phyloP scores from a whole-genome alignment of 768 basidiomycete genomes.

The Boletus sp. region DNA sequence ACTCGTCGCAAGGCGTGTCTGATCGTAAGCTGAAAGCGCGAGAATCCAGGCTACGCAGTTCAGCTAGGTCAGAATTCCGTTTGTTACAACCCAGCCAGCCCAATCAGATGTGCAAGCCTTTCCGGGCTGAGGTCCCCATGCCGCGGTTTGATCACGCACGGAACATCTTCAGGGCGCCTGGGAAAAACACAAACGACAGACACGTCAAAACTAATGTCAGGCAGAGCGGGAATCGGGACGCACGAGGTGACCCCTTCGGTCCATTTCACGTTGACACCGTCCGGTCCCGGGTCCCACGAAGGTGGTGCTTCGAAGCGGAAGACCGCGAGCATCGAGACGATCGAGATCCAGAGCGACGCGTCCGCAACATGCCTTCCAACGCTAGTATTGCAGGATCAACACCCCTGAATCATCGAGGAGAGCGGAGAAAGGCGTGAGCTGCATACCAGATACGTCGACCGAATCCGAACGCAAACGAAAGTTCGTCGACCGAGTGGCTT shows the following conservation, averaged over 20 bases:
- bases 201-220: not conserved
- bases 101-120: slow-evolving; percentile 11
- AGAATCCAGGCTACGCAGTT: too few relatives aligned
- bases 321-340: slow-evolving; percentile 21
- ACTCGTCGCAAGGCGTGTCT: too few relatives aligned
- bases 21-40: too few relatives aligned
- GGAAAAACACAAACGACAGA: not conserved
- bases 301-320: slow-evolving; percentile 14
- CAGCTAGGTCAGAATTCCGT: too few relatives aligned
- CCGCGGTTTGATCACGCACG: slow-evolving; percentile 11
- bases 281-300: slow-evolving; percentile 18
- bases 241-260: slow-evolving; percentile 18
- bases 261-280: slow-evolving; percentile 21
- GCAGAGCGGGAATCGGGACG: not conserved
- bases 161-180: slow-evolving; percentile 14
- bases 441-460: slow-evolving; percentile 39
- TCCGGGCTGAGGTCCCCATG: slow-evolving; percentile 4
- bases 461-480: slow-evolving; percentile 33
- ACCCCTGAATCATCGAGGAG: not conserved
- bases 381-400: slow-evolving; percentile 20
- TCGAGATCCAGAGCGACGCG: slow-evolving; percentile 32
- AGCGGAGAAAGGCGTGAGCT: too few relatives aligned
- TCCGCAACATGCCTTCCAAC: slow-evolving; percentile 45
- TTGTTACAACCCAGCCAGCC: not conserved
- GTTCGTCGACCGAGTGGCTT: slow-evolving; percentile 2